Percentiles rank a stretch among this genome's conserved stretches.
These are phyloP conservation scores for Amphicarpaea edgeworthii DNA, from an alignment of 306 rosid species.

Conservation along the genomic window DNA sequence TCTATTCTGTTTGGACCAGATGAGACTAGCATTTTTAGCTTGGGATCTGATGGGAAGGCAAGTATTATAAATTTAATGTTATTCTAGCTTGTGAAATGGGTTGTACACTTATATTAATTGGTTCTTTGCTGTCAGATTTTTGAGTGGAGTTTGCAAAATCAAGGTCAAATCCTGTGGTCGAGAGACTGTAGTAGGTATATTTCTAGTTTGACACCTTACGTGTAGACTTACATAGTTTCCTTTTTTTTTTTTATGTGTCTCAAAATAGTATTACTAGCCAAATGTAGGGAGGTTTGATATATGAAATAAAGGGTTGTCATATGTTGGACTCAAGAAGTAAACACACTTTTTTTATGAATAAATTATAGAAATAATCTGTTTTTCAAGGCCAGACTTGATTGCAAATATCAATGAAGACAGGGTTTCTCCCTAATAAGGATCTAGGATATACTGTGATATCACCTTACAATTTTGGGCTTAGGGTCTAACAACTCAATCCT, in stretches of 20 bases:
- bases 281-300: conserved; percentile 8
- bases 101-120: conserved; percentile 18
- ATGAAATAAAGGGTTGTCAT: conserved; percentile 17
- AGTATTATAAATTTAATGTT: conserved; percentile 47
- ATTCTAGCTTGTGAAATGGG: conserved; percentile 24
- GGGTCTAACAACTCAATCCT: no score
- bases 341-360: not conserved
- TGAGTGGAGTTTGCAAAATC: conserved; percentile 99
- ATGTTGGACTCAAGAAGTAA: not conserved
- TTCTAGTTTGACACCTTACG: conserved; percentile 34
- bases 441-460: no score
- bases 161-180: conserved; percentile 95
- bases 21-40: conserved; percentile 95
- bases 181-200: conserved; percentile 79
- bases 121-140: conserved; percentile 67
- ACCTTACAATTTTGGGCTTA: no score
- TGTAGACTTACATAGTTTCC: conserved; percentile 17
- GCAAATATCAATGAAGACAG: not conserved
- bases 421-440: not conserved
- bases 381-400: not conserved
- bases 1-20: conserved; percentile 96
- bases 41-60: conserved; percentile 94
- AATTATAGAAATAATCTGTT: not conserved
- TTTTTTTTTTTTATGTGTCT: not conserved
- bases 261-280: conserved; percentile 1